These are phyloP conservation scores for Colletotrichum godetiae DNA, from an alignment of 2,329 filamentous ascomycete species.

Conservation along the genomic window DNA sequence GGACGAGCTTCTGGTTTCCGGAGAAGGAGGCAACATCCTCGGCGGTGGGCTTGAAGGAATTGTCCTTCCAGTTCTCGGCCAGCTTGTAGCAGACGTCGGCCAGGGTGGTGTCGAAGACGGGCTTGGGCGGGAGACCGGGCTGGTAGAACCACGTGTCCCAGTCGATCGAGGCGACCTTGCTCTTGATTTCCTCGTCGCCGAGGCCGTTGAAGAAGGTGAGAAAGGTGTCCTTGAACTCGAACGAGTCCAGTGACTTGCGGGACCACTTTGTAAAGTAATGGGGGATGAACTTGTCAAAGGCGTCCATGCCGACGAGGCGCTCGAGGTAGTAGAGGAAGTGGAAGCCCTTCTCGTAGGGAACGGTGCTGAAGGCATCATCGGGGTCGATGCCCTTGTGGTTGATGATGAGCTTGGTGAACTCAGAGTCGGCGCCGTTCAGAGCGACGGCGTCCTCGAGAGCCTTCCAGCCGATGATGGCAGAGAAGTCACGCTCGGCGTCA, in stretches of 20 bases:
- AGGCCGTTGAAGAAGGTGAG: conserved; percentile 81
- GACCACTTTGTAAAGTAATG: conserved; percentile 92
- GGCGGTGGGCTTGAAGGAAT: conserved; percentile 71
- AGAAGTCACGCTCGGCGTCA: conserved; percentile 89
- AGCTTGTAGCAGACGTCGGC: conserved; percentile 88
- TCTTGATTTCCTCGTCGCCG: conserved; percentile 70
- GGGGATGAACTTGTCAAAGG: conserved; percentile 95
- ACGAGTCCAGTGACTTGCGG: conserved; percentile 89
- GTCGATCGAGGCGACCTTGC: conserved; percentile 79
- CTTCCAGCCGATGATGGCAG: conserved; percentile 96
- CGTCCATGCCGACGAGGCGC: conserved; percentile 82
- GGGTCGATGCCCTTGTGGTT: conserved; percentile 92
- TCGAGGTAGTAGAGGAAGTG: conserved; percentile 94
- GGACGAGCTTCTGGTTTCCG: conserved; percentile 91
- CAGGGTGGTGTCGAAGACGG: conserved; percentile 87
- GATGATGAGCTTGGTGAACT: conserved; percentile 92
- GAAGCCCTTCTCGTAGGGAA: conserved; percentile 98
- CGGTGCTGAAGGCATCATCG: conserved; percentile 91
- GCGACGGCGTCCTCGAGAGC: conserved; percentile 83
- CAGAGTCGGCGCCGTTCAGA: conserved; percentile 83
- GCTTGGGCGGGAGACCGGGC: conserved; percentile 91
- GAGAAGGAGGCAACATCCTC: conserved; percentile 80
- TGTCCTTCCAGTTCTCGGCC: conserved; percentile 81
- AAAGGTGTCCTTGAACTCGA: conserved; percentile 91
- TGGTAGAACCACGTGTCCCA: conserved; percentile 92